phyloP scores from a whole-genome alignment of 1,284 basidiomycete species.

The Ganoderma meredithae region DNA sequence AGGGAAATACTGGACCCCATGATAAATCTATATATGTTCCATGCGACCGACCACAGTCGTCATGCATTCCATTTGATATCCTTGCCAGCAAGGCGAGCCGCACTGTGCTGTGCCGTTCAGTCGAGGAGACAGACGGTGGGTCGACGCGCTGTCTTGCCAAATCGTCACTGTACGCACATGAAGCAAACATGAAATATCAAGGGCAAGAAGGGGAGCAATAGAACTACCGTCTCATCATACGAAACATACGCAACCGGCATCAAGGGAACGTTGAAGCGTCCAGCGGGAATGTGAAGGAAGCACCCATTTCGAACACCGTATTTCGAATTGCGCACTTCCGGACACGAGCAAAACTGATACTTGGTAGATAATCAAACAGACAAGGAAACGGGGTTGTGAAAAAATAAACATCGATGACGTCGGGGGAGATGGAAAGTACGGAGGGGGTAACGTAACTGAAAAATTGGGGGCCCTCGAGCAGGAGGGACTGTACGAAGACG shows the following conservation, averaged over 20 bases:
- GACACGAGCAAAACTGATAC: slow-evolving; percentile 9
- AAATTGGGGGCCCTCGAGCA: slow-evolving; percentile 13
- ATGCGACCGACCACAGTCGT: too few species aligned
- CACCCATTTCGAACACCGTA: slow-evolving; percentile 9
- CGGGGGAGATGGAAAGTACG: slow-evolving; percentile 8
- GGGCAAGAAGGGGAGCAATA: slow-evolving; percentile 10
- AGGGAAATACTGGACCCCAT: too few species aligned
- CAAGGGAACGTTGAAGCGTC: slow-evolving; percentile 33
- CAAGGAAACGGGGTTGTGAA: slow-evolving; percentile 10
- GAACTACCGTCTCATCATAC: slow-evolving; percentile 20
- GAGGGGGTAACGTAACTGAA: slow-evolving; percentile 13
- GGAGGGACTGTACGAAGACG: slow-evolving; percentile 6
- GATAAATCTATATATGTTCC: too few species aligned
- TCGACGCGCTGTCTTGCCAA: slow-evolving; percentile 35
- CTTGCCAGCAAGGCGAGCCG: background rate
- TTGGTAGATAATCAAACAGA: slow-evolving; percentile 10
- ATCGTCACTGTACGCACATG: slow-evolving; percentile 30
- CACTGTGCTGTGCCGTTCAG: background rate
- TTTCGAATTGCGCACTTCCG: slow-evolving; percentile 15
- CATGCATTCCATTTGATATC: background rate
- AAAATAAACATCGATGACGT: background rate
- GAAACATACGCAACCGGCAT: slow-evolving; percentile 20
- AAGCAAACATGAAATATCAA: slow-evolving; percentile 24
- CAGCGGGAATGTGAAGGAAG: slow-evolving; percentile 29
- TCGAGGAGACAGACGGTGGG: slow-evolving; percentile 13